phyloP scores from a whole-genome alignment of 768 basidiomycete species.

The Erythrobasidium yunnanense region DNA sequence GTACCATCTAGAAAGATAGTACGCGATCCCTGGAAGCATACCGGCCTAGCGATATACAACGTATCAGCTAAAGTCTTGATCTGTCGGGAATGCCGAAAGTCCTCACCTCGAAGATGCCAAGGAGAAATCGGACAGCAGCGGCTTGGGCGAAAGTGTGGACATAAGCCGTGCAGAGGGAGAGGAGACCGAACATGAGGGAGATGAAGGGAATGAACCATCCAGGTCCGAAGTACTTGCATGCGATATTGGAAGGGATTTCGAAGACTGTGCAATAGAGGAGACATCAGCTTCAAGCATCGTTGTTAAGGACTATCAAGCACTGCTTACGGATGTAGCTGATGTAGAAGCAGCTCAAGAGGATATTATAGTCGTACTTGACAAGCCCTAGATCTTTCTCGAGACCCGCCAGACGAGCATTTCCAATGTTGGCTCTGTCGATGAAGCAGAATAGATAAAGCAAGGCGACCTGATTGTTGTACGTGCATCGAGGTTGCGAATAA shows the following conservation, averaged over 20 bases:
- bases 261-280: slow-evolving; percentile 14
- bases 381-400: slow-evolving; percentile 25
- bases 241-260: slow-evolving; percentile 13
- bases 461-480: too few species aligned
- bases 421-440: slow-evolving; percentile 27
- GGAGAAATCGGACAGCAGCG: slow-evolving; percentile 20
- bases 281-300: too few species aligned
- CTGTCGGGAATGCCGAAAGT: neutral
- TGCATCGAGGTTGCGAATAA: too few species aligned
- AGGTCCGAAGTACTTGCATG: slow-evolving; percentile 8
- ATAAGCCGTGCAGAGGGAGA: slow-evolving; percentile 6
- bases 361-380: slow-evolving; percentile 12
- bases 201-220: slow-evolving; percentile 20
- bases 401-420: slow-evolving; percentile 27
- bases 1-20: slow-evolving; percentile 24
- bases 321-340: slow-evolving; percentile 18
- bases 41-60: slow-evolving; percentile 2
- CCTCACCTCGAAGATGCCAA: slow-evolving; percentile 24
- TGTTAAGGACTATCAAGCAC: too few species aligned
- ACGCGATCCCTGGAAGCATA: slow-evolving; percentile 26
- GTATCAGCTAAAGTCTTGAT: neutral
- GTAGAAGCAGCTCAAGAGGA: slow-evolving; percentile 24
- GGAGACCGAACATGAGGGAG: slow-evolving; percentile 6
- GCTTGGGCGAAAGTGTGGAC: neutral
- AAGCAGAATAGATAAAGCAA: slow-evolving; percentile 24